Evolutionary conservation across 192 early-diverging fungal species (phyloP), one percentile per base, ranked within the genome.

Genomic region (Coemansia sp.): DNA sequence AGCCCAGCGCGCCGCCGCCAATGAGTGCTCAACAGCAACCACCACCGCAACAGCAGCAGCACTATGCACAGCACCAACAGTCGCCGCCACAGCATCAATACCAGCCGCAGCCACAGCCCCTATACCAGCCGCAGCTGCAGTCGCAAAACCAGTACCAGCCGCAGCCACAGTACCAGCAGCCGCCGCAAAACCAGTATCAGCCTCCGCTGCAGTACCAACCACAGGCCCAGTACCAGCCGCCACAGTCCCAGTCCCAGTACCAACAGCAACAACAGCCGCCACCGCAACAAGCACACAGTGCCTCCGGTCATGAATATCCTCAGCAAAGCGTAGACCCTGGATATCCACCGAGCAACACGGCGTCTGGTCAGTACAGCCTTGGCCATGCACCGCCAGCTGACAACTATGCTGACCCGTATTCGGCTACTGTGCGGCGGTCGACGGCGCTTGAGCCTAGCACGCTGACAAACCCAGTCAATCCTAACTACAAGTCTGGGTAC

Each of bases 401-500:
- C 21, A 27, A 38, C 2, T 32, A 58, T 9, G 24, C 41, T 11
- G 72, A 79, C 19, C 76, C 76, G 8, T 79, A 79, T 55, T 70
- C 65, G 19, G 68, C 69, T 5, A 41, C 62, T 15, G 62, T 68
- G 58, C 65, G 63, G 25, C 65, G 63, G 58, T 55, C 65, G 55
- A 22, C 65, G 51, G 71, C 58, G 3, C 43, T 52, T 17, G 68
- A 71, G 54, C 37, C 61, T n/a, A 72, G 45, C 23, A 29, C 56
- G 4, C 22, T 67, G 19, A 58, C 65, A 14, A 61, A 65, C 19
- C 35, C 62, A 15, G 61, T 32, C 14, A 57, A 19, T 61, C 32
- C 68, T 4, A 64, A 39, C 62, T 74, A 68, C 69, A 70, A 75
- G 59, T 72, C 68, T 0, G 77, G 65, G 0, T 74, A 80, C 52